phyloP scores from a whole-genome alignment of 1,139 yeast species.

The Suhomyces bolitotheri region DNA sequence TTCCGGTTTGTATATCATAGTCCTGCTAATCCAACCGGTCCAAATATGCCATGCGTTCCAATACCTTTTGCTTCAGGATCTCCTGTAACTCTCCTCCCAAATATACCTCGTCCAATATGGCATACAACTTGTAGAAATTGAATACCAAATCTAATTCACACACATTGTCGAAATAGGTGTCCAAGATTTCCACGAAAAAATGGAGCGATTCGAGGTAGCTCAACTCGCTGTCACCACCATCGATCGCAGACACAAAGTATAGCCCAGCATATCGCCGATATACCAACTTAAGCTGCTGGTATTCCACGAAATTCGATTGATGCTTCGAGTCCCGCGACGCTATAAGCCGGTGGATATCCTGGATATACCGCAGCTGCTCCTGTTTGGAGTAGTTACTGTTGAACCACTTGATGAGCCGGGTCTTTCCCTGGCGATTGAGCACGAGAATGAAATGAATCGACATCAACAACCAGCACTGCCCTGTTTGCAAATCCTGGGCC shows the following conservation, averaged over 20 bases:
- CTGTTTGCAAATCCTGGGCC: too few species aligned
- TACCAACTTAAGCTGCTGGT: slow-evolving; percentile 70
- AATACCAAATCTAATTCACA: slow-evolving; percentile 91
- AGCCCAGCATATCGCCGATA: slow-evolving; percentile 92
- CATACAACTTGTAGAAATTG: slow-evolving; percentile 72
- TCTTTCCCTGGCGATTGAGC: slow-evolving; percentile 90
- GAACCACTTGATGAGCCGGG: slow-evolving; percentile 84
- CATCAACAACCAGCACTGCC: too few species aligned
- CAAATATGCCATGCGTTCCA: slow-evolving; percentile 52
- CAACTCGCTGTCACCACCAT: slow-evolving; percentile 73
- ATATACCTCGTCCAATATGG: slow-evolving; percentile 71
- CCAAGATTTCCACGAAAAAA: slow-evolving; percentile 84
- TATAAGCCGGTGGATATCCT: slow-evolving; percentile 78
- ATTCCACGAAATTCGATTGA: slow-evolving; percentile 79
- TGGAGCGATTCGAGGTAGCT: slow-evolving; percentile 83
- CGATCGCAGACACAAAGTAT: slow-evolving; percentile 80
- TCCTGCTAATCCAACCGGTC: slow-evolving; percentile 41
- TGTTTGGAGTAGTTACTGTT: slow-evolving; percentile 33
- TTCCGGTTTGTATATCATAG: too few species aligned
- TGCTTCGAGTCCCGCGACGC: slow-evolving; percentile 81
- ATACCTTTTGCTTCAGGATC: slow-evolving; percentile 58
- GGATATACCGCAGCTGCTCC: slow-evolving; percentile 58
- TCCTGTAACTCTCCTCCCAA: slow-evolving; percentile 80
- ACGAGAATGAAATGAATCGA: slow-evolving; percentile 76
- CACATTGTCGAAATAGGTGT: slow-evolving; percentile 82